Base-by-base conservation (phyloP, 306 rosid genomes). In the Malus asiatica region DNA sequence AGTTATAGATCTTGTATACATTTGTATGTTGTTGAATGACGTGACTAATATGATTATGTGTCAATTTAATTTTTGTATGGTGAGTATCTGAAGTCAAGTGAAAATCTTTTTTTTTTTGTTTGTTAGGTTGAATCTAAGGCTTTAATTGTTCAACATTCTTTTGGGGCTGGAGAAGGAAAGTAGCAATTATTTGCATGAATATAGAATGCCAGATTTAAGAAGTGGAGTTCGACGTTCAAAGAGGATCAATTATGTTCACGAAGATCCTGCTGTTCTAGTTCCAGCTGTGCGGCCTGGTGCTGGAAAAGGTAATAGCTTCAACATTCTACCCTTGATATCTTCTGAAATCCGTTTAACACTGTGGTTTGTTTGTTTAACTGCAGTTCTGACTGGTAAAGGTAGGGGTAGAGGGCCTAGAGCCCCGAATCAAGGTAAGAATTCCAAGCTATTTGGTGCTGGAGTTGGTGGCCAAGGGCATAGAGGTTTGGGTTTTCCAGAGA, bases 221-320 rank as follows among this genome's bases (percentile, higher is more conserved):
- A 69, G 84, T 73, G 84, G 84, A 53, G 84, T 84, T 84, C 84
- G 87, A 62, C 84, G 87, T 53, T 84, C 87, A 65, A 84, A 84
- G 84, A 80, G 87, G 72, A 80, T 84, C 69, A 84, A 84, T 68
- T 80, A 84, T 57, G 84, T 29, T 53, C 82, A 73, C 29, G 87
- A 80, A 30, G 77, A 72, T 73, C 84, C 84, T 72, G 68, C 79
- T 35, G 59, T 64, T 57, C n/a, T 84, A 77, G 87, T 84, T 84
- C 82, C 87, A 60, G 76, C 84, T 76, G 64, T 75, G 64, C 61
- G 73, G 68, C 63, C 78, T 48, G 83, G 81, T 65, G 70, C 74
- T 30, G 77, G 80, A 73, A 76, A 77, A 69, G 87, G 87, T 77
- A 84, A 77, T 53, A 66, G 29, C 61, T 44, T 9, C 25, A 59